Evolutionary conservation across 768 basidiomycete species (phyloP).

Genomic region (Terana coerulea): DNA sequence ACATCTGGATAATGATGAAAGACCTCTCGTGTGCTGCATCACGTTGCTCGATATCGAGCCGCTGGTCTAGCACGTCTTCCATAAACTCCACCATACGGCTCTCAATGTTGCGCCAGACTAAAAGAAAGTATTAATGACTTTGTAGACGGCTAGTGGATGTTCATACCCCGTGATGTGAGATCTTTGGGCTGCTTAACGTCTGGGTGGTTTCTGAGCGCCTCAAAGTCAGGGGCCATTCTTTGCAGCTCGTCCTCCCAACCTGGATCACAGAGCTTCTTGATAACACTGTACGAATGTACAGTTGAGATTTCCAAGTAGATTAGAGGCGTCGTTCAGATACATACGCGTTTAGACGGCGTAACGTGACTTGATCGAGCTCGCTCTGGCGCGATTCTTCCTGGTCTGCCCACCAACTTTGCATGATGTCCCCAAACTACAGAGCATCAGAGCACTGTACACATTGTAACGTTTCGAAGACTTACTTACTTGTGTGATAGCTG

Average conservation of each 20-base stretch:
- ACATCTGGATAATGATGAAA: background rate
- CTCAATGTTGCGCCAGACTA: background rate
- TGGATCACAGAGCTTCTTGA: background rate
- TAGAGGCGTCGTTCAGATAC: no score
- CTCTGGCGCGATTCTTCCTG: background rate
- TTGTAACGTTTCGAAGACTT: no score
- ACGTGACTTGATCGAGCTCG: background rate
- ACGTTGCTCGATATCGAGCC: no score
- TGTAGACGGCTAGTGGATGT: no score
- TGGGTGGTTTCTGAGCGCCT: background rate
- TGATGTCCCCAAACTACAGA: background rate
- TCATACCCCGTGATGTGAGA: no score
- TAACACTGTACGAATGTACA: conserved; percentile 2
- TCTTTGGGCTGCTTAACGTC: background rate
- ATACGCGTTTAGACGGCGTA: background rate
- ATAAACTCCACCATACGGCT: background rate
- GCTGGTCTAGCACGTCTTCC: no score
- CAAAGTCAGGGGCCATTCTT: no score
- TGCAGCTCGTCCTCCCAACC: background rate
- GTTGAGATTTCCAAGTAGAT: no score
- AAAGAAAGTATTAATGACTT: no score
- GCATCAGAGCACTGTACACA: no score
- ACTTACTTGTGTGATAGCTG: no score
- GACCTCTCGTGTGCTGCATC: no score
- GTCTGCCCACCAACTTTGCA: background rate